Evolutionary conservation across 2,329 filamentous ascomycete genomes (phyloP).

Genomic region (Penicillium italicum): DNA sequence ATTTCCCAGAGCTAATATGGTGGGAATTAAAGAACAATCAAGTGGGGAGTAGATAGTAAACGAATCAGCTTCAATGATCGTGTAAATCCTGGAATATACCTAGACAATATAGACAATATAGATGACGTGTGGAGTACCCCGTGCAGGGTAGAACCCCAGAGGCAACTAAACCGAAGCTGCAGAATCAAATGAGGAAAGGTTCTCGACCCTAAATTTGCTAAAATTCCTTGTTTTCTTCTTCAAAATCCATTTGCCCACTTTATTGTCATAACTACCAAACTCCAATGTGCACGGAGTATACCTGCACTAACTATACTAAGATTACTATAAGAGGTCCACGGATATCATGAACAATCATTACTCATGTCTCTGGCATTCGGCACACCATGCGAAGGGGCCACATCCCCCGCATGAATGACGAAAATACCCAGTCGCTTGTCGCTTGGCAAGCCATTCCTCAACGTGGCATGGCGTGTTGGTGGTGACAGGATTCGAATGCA

Average conservation of each 20-base stretch:
- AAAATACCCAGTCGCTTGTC: not conserved
- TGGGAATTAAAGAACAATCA: no score
- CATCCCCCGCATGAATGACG: not conserved
- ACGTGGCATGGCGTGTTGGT: not conserved
- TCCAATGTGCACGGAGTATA: no score
- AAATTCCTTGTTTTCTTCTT: not conserved
- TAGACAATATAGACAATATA: not conserved
- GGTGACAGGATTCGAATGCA: not conserved
- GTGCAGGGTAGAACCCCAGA: not conserved
- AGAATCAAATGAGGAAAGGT: conserved; percentile 1
- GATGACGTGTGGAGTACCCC: no score
- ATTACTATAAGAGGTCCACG: not conserved
- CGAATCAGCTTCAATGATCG: not conserved
- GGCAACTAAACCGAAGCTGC: conserved; percentile 6
- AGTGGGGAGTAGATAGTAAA: not conserved
- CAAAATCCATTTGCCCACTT: not conserved
- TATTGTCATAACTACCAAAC: not conserved
- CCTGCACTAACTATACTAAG: not conserved
- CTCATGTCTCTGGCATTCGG: not conserved
- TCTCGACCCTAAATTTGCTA: not conserved
- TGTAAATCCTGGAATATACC: no score
- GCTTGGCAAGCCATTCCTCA: not conserved
- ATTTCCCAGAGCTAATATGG: not conserved
- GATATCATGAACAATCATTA: conserved; percentile 1
- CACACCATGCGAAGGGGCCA: not conserved